Base-by-base conservation (phyloP, 108 stramenopile species). In the Fragilaria crotonensis region DNA sequence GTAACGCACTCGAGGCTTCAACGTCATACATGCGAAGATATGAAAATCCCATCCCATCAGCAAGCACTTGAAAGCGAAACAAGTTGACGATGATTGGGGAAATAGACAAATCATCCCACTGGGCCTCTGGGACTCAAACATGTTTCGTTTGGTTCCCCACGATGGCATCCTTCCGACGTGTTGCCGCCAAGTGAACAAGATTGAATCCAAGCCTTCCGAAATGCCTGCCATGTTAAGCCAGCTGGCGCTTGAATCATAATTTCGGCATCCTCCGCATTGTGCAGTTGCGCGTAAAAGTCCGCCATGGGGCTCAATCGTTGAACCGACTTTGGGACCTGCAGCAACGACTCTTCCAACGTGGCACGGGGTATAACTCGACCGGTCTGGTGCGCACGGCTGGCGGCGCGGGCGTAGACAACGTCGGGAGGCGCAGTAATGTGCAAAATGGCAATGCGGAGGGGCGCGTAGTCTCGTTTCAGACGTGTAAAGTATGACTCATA, bases 381-480 rank as follows among this genome's bases (percentile, higher is more conserved):
- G 0, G 86, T 87, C 25, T 49, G 19, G 25, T 52, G 62, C n/a
- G 77, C 67, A 17, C 84, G 66, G 27, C 55, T 49, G 59, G 49
- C 21, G n/a, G 84, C 82, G 31, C 88, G 67, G 36, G 70, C 68
- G 32, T 70, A 68, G 5, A 90, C 78, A 17, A 45, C 71, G 18
- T 79, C 78, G 20, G 60, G 19, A 25, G 80, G 77, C 1, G 88
- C 88, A 2, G 71, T 71, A 0, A 90, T 74, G 62, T 82, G 78
- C n/a, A 90, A 46, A 19, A 90, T 90, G 4, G 77, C 88, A 52
- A 85, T 74, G 22, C 57, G 61, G 19, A 80, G 48, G 23, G 33
- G 46, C 1, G 68, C 66, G 67, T 75, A 77, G 7, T 63, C 25
- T 47, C 53, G 52, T 36, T 84, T 73, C 2, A 93, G 59, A 2